Evolutionary conservation across 2,329 filamentous ascomycete species (phyloP), one percentile per base, ranked within the genome.

Genomic region (Cladosporium sp.): DNA sequence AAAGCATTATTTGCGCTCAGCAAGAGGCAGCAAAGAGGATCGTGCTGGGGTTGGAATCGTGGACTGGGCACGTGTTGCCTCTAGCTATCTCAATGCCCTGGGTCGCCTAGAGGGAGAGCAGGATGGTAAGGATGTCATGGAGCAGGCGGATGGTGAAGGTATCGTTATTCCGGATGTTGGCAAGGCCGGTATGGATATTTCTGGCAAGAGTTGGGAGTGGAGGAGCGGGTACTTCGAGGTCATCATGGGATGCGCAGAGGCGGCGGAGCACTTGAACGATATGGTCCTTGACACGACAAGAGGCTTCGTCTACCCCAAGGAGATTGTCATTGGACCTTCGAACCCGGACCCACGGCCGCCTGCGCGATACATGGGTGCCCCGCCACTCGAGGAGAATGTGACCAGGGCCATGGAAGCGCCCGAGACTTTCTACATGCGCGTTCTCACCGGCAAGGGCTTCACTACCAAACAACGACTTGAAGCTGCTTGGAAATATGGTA

Each of bases 191-290:
- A 82, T 82, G 57, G 88, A 96, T 64, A 74, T 93, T 50, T 80
- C 80, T 1, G 77, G 71, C 6, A 95, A 90, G 73, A 85, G 83
- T 56, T 89, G 95, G 68, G 77, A 85, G 43, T 97, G 91, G 92
- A 77, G 86, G 61, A 78, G 88, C 50, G 90, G 89, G 1, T 97
- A 97, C 69, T 90, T 86, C 62, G 83, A 95, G 62, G 79, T 84
- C 3, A 71, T 96, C 41, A 88, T 96, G 82, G 78, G 85, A 9
- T 82, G 82, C 53, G 91, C 86, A 1, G 81, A 82, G 57, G 82
- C 85, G 0, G 84, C 89, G 4, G 91, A 96, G 69, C 82, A 91
- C 58, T 72, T 95, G 19, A 88, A 96, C 56, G 86, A 86, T 42
- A 89, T 85, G 78, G 76, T 95, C 13, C 75, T 79, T 38, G 89